Base-by-base conservation (phyloP, 1,284 basidiomycete species). In the Marasmius tenuissimus region DNA sequence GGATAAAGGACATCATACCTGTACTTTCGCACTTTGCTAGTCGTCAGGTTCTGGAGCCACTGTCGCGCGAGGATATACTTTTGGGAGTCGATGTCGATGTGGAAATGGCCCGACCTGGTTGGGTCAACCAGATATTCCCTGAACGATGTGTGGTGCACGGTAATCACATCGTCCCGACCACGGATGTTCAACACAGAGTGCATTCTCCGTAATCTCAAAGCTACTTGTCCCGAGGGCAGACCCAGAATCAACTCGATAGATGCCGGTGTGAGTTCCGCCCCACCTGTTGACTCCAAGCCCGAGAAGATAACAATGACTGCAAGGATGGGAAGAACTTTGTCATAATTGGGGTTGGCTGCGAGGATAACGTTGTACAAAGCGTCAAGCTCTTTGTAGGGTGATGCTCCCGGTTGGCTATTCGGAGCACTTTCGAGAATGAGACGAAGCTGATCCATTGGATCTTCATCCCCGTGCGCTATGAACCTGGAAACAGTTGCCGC, bases 401-500 rank as follows among this genome's bases (percentile, higher is more conserved):
- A 51, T 5, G 18, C 49, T 56, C n/a, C 39, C 22, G 14, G 49
- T 59, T 22, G n/a, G n/a, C 11, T 9, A 11, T 20, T 11, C 47
- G 8, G 27, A 51, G 27, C 27, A 27, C 27, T 11, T 14, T 35
- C 33, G 12, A 64, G 52, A 33, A 64, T 42, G 4, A 59, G 12
- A 14, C 50, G 11, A 22, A 64, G 51, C 27, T 52, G 63, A 27
- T 53, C 56, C 7, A 45, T 18, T 2, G 63, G 63, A 39, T 53
- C 18, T 12, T 22, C n/a, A 40, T 40, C 12, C 20, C 45, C 52
- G 9, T 59, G 40, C 14, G 38, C 49, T 38, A 62, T 50, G n/a
- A 57, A 65, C 27, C 60, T 62, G 10, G 60, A 27, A 12, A 59
- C 58, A 12, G 63, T 62, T n/a, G 61, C 55, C 33, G 61, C 57